Evolutionary conservation across 2,329 filamentous ascomycete species (phyloP), one percentile per base, ranked within the genome.

Genomic region (Hortaea sp.): DNA sequence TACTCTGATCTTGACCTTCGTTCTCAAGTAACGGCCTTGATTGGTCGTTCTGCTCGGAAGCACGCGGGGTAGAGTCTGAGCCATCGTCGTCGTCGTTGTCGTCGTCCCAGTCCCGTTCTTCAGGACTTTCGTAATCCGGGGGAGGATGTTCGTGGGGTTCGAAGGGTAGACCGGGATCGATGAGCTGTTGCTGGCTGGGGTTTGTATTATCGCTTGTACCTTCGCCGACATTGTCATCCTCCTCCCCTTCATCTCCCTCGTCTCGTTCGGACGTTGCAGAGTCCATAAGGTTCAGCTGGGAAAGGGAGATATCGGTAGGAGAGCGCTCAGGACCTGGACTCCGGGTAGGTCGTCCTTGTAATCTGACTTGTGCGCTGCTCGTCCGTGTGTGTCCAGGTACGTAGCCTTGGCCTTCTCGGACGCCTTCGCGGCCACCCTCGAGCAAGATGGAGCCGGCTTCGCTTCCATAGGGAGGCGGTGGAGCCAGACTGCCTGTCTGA

Each of bases 401-500:
- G 57, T 72, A 73, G 44, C 70, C 69, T 59, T 72, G 74, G 46
- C 76, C 74, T 62, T 80, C 73, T 48, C 70, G 61, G 37, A 73
- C 66, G 49, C 71, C 71, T 45, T 75, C 72, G 38, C 67, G 63
- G 9, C 92, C 92, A 5, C 87, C 82, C 63, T 95, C 92, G 9
- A 98, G 77, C 29, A 98, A 73, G 56, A 98, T 95, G 62, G 89
- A 95, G 58, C 92, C 92, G 67, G 95, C 88, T 69, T 97, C 92
- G 52, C 88, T 95, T 41, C 92, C 92, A 63, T 98, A 98, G 1
- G 92, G 92, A 43, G 92, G 92, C 39, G 92, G 92, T 11, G 92
- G 92, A 29, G 92, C 92, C 49, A 98, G 75, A 60, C 88, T 95
- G 49, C 92, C 92, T 1, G 88, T 95, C 77, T 94, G 94, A 5